Base-by-base conservation (phyloP, 2,329 filamentous ascomycete genomes). In the Fonsecaea monophora region DNA sequence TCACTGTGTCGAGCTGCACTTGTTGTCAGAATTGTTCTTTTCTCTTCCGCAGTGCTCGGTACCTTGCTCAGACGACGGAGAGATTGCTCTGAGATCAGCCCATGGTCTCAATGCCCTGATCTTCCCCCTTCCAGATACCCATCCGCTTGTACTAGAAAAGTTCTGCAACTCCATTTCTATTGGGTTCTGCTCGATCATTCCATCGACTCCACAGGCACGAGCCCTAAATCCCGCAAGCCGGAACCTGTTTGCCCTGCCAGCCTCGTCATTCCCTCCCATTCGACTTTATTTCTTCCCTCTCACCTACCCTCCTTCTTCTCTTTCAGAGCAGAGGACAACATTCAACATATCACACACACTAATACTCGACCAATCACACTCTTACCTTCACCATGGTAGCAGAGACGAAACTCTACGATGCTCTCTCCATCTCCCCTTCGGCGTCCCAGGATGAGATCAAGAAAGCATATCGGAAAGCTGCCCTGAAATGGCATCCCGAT, bases 361-460 rank as follows among this genome's bases (percentile, higher is more conserved):
- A 15, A 61, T 18, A 61, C 30, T 53, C 53, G 60, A 59, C 69
- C 66, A 64, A 70, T 67, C 65, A 70, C 38, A 67, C 40, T 54
- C 34, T 35, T 21, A 25, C 53, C 42, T 13, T 25, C 79, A 87
- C 74, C 73, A 97, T 98, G 94, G 92, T 96, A 73, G 91, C 92
- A 75, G 94, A 98, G 84, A 95, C 91, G 61, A 97, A 96, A 81
- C 89, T 98, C 70, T 99, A 99, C 84, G 92, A 98, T 80, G 86
- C 88, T 70, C 85, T 99, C 75, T 84, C 85, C 77, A 83, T 97
- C 80, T 90, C 92, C 78, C 87, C 94, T 42, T 87, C 89, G 68
- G 92, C 94, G 30, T 86, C 88, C 30, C 92, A 96, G 80, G 94
- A 97, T 77, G 94, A 98, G 72, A 96, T 99, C 78, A 98, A 97